Conservation (phyloP, 2,329 filamentous ascomycete species). For the Calonectria crousiana region DNA sequence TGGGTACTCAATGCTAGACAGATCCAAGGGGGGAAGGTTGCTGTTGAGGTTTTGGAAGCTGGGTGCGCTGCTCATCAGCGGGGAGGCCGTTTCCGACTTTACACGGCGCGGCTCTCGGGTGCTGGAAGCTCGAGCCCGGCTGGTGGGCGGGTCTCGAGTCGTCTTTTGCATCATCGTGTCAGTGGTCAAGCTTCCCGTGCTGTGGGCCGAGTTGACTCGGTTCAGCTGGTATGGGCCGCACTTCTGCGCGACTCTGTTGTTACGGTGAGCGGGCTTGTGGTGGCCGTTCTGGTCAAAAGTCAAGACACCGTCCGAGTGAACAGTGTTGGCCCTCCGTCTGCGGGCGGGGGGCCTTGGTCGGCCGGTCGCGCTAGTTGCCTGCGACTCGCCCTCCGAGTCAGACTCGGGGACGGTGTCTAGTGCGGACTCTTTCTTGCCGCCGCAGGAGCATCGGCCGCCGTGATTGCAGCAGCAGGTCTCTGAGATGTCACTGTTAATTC, state of each 20-base stretch:
- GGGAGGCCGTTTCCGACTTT: conserved; percentile 73
- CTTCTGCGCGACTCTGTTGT: conserved; percentile 71
- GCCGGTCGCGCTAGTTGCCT: conserved; percentile 40
- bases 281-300: conserved; percentile 74
- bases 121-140: conserved; percentile 51
- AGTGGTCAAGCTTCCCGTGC: conserved; percentile 61
- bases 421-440: conserved; percentile 70
- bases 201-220: conserved; percentile 69
- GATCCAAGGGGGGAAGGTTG: conserved; percentile 68
- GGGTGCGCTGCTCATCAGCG: conserved; percentile 62
- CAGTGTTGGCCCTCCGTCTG: conserved; percentile 71
- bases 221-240: conserved; percentile 72
- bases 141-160: conserved; percentile 50
- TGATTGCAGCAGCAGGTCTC: conserved; percentile 79
- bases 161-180: conserved; percentile 56
- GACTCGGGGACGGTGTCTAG: conserved; percentile 75
- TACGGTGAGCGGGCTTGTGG: conserved; percentile 72
- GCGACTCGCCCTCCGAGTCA: conserved; percentile 65
- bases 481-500: conserved; percentile 47
- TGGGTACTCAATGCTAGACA: conserved; percentile 67
- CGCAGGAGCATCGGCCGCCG: conserved; percentile 75
- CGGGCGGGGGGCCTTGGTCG: conserved; percentile 59
- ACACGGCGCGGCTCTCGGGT: conserved; percentile 64
- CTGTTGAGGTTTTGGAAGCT: conserved; percentile 65
- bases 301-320: conserved; percentile 70